These are phyloP conservation scores for Periconia sp. DNA, from an alignment of 2,329 filamentous ascomycete species.

Conservation along the genomic window DNA sequence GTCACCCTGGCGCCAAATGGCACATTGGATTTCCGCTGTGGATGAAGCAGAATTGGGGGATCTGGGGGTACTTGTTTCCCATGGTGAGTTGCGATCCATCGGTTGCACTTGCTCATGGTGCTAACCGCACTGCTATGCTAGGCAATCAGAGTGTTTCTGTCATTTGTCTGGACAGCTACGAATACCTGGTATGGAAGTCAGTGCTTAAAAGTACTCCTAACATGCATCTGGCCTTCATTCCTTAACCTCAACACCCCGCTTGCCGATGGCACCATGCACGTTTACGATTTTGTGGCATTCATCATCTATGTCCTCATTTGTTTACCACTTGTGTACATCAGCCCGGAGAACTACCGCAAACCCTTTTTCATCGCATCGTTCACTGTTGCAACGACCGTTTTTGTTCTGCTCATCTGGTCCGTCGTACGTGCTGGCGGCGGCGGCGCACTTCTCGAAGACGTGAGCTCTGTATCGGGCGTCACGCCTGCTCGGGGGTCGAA, in stretches of 20 bases:
- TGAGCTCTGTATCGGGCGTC: neutral
- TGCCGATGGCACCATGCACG: neutral
- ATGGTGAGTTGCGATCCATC: constrained; percentile 29
- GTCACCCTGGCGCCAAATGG: constrained; percentile 8
- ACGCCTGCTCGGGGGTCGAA: constrained; percentile 7
- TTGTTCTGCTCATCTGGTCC: constrained; percentile 35
- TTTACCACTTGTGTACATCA: constrained; percentile 47
- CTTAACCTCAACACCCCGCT: neutral
- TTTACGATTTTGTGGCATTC: neutral
- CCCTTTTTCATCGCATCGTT: neutral
- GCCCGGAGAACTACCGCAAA: constrained; percentile 35
- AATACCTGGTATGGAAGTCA: neutral
- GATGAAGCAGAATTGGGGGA: constrained; percentile 9
- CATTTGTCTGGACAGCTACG: constrained; percentile 10
- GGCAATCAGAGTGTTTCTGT: constrained; percentile 15
- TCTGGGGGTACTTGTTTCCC: constrained; percentile 39
- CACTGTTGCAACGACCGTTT: constrained; percentile 9
- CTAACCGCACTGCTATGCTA: constrained; percentile 5
- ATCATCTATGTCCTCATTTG: constrained; percentile 38
- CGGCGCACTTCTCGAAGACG: constrained; percentile 25
- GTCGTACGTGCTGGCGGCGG: constrained; percentile 35
- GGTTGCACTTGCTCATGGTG: constrained; percentile 35
- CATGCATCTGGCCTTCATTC: neutral
- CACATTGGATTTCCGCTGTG: constrained; percentile 16
- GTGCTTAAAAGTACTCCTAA: neutral